Conservation (phyloP, 2,329 filamentous ascomycete genomes). For the Colletotrichum cereale region DNA sequence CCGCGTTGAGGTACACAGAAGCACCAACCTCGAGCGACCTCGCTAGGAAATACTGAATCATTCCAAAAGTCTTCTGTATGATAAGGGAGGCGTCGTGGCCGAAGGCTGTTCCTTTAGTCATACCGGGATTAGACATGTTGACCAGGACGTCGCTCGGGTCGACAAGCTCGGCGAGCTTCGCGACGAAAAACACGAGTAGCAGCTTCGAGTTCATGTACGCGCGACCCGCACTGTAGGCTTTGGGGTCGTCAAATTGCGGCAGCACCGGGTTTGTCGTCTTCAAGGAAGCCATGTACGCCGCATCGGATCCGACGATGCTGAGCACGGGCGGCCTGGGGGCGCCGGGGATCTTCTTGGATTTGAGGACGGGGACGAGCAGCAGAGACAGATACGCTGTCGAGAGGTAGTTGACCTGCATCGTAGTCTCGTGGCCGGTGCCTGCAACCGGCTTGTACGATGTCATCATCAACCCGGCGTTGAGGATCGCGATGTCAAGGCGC, state of each 20-base stretch:
- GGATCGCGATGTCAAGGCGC: constrained; percentile 57
- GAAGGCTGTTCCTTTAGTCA: constrained; percentile 56
- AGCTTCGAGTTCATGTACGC: constrained; percentile 44
- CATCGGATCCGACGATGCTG: constrained; percentile 47
- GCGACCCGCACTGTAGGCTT: constrained; percentile 37
- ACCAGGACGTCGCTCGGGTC: constrained; percentile 41
- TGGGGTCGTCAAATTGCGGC: constrained; percentile 40
- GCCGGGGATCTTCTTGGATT: constrained; percentile 40
- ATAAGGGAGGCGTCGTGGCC: constrained; percentile 46
- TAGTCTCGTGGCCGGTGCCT: constrained; percentile 53
- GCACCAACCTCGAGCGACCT: constrained; percentile 36
- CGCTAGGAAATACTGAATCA: constrained; percentile 23
- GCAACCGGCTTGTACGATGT: neutral
- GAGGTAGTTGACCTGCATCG: constrained; percentile 56
- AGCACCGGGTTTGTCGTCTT: constrained; percentile 43
- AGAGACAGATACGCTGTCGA: constrained; percentile 50
- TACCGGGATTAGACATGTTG: constrained; percentile 43
- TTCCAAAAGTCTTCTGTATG: neutral
- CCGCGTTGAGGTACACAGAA: constrained; percentile 43
- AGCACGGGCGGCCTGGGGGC: constrained; percentile 42
- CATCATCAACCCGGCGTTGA: constrained; percentile 56
- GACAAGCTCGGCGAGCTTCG: constrained; percentile 39
- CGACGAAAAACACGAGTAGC: constrained; percentile 37
- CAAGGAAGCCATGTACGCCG: constrained; percentile 39
- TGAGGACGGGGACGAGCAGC: constrained; percentile 49